Conservation (phyloP, 768 basidiomycete genomes). For the Phlegmacium glaucopus region DNA sequence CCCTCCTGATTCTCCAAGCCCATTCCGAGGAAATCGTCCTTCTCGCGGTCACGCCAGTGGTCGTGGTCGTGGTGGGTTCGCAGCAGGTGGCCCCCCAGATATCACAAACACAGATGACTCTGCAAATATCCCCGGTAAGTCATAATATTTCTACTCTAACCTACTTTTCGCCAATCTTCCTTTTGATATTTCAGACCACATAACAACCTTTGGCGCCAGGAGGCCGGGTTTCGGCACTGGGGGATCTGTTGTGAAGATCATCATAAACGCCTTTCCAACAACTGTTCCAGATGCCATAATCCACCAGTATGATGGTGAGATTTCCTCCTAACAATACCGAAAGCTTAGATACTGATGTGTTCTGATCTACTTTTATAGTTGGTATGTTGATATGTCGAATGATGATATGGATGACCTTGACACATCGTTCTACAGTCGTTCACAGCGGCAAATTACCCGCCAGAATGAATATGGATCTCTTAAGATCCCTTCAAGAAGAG, state of each 20-base stretch:
- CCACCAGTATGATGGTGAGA: conserved; percentile 76
- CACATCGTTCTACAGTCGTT: conserved; percentile 41
- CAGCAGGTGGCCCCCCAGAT: too few species aligned
- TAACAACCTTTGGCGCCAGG: conserved; percentile 30
- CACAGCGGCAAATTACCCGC: conserved; percentile 65
- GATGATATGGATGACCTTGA: neutral
- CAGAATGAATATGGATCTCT: conserved; percentile 64
- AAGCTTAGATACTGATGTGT: neutral
- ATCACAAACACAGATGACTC: too few species aligned
- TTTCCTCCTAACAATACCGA: neutral
- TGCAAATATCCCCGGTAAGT: neutral
- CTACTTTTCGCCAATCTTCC: conserved; percentile 34
- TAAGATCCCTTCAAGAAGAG: conserved; percentile 56
- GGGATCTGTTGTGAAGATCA: conserved; percentile 23
- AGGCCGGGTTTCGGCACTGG: conserved; percentile 30
- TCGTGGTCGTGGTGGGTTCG: too few species aligned
- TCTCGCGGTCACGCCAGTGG: too few species aligned
- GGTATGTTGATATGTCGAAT: conserved; percentile 28
- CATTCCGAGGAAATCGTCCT: too few species aligned
- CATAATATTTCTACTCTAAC: conserved; percentile 2
- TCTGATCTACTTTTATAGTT: conserved; percentile 25
- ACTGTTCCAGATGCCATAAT: conserved; percentile 56
- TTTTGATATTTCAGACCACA: conserved; percentile 21
- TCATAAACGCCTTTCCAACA: conserved; percentile 59
- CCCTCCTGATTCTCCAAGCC: too few species aligned